A percentile compares a stretch with the other conserved stretches of the same genome.
Conservation (phyloP, 192 early-diverging fungal genomes). For the Coemansia sp. region DNA sequence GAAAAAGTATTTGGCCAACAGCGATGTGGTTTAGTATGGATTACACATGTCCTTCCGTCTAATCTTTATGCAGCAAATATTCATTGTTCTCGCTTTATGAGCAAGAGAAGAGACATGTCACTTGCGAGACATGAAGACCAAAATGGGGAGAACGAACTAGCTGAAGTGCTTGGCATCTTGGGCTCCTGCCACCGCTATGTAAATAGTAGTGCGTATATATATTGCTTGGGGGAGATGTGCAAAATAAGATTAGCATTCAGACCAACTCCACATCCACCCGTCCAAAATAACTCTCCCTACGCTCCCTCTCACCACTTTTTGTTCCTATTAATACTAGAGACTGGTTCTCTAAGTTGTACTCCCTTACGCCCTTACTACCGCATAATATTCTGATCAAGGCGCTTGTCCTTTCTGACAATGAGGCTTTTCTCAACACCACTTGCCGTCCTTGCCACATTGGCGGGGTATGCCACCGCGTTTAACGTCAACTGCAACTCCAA, state of each 20-base stretch:
- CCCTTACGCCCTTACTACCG: neutral
- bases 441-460: constrained; percentile 9
- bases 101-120: neutral
- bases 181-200: neutral
- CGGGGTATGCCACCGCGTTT: constrained; percentile 25
- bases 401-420: constrained; percentile 7
- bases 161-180: neutral
- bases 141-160: neutral
- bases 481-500: constrained; percentile 53
- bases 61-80: constrained; percentile 1
- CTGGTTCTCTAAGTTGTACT: constrained; percentile 11
- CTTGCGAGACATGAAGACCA: neutral
- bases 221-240: neutral
- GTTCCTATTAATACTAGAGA: neutral
- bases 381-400: neutral
- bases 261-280: neutral
- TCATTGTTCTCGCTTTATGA: constrained; percentile 9
- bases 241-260: neutral
- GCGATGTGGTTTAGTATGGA: constrained; percentile 6
- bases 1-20: neutral
- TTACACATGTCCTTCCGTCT: constrained; percentile 6
- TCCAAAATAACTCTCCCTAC: constrained; percentile 6
- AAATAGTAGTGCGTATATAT: neutral
- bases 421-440: constrained; percentile 15
- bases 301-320: neutral